Base-by-base conservation (phyloP, 2,329 filamentous ascomycete species). In the Pseudogymnoascus sp. region DNA sequence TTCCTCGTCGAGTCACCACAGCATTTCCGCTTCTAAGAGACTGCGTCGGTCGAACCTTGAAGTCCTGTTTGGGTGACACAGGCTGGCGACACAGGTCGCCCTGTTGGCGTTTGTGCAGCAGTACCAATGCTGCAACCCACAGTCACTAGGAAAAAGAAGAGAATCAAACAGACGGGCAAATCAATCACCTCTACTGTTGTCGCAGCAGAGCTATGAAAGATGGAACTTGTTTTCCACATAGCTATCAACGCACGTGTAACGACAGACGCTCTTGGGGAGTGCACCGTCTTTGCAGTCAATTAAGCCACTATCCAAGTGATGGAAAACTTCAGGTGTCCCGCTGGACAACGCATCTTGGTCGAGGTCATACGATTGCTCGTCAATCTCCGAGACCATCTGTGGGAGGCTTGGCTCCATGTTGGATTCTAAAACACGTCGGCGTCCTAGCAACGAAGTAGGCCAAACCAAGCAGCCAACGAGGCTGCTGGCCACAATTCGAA, bases 281-380 rank as follows among this genome's bases (percentile, higher is more conserved):
- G 64, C 64, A 64, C 64, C 62, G 69, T 72, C 63, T 74, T 73
- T 61, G 73, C 70, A 16, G 68, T 73, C 61, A 75, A 73, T 63
- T 67, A 74, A 50, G 72, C 71, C 7, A 70, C 71, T 29, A 72
- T 74, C 26, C 65, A 69, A 63, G 72, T 70, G n/a, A 67, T 72
- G 13, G 50, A 16, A 33, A 69, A 71, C 53, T 71, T 33, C 31
- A 4, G 10, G 11, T 33, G 31, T 11, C 68, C 68, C 31, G 74
- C 70, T 0, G 68, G 72, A 42, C 65, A 72, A 63, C 74, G 74
- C 59, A 71, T 70, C 63, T 65, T 72, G 60, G 60, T 61, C 13
- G 65, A 71, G 63, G 70, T 65, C 5, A 65, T 71, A 26, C 64
- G 38, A 63, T 35, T 61, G 44, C 60, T 71, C n/a, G 63, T 70